Evolutionary conservation across 441 rosid genomes (phyloP), one percentile per base, ranked within the genome.

Genomic region (Croton setiger): DNA sequence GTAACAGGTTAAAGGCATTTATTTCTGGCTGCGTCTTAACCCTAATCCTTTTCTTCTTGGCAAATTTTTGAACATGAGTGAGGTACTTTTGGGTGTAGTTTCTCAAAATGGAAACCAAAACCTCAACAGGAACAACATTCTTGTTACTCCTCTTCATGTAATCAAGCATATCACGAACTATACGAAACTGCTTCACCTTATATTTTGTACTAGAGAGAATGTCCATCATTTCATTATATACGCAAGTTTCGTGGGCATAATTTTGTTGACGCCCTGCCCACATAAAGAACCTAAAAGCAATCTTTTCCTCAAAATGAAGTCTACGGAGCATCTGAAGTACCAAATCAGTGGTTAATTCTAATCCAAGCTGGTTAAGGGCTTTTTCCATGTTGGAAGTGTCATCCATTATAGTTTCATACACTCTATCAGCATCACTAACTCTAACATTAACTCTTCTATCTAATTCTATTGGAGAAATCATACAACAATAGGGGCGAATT

Each of bases 21-120:
- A 92, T 84, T 82, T 94, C 99, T 0, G 93, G 94, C 78, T 89
- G 98, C 0, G 91, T 94, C 85, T 90, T 92, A 72, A 90, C 91
- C 82, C 90, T 82, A 63, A 90, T 84, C 80, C 83, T 84, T 87
- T 90, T 94, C 84, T 84, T 85, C 82, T 86, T 88, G 0, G 97
- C 94, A 37, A 92, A 94, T 72, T 90, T 90, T 84, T 88, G 96
- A 71, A 88, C 58, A 54, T 54, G 33, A 8, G 58, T 54, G 33
- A 54, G 21, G 58, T 21, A 54, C 14, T 54, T 82, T 66, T 83
- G 88, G 6, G 97, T 84, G 59, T 92, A 90, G 60, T 81, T 82
- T 57, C 86, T 88, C 64, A 94, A 80, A 59, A 88, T 86, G 60
- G 62, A 70, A 20, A 90, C n/a, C 75, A 92, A 68, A 60, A 81